Evolutionary conservation across 805 yeast species (phyloP).

Genomic region (Vanderwaltozyma yarrowii): DNA sequence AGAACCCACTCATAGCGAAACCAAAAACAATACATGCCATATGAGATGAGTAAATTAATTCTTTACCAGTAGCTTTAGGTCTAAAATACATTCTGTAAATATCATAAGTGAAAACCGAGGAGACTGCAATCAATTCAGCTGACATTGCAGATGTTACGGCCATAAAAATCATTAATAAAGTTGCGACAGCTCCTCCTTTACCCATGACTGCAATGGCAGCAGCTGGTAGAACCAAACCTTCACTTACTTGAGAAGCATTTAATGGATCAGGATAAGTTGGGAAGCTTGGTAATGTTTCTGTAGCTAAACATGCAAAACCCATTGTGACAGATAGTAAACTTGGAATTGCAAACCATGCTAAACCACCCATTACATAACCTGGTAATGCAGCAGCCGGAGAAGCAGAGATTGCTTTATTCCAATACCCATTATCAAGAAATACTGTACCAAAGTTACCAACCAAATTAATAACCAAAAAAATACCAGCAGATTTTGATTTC

Average conservation of each 20-base stretch:
- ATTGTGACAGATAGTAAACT: slow-evolving; percentile 71
- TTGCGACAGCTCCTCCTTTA: slow-evolving; percentile 78
- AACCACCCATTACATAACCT: slow-evolving; percentile 80
- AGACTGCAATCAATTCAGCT: slow-evolving; percentile 81
- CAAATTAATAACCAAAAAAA: slow-evolving; percentile 78
- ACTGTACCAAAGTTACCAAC: slow-evolving; percentile 89
- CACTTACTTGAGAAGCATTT: slow-evolving; percentile 56
- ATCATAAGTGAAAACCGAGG: slow-evolving; percentile 79
- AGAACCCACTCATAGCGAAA: slow-evolving; percentile 65
- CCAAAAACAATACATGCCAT: slow-evolving; percentile 50
- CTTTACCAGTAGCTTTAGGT: slow-evolving; percentile 68
- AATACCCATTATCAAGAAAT: slow-evolving; percentile 77
- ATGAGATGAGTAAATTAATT: slow-evolving; percentile 61
- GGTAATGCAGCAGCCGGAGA: slow-evolving; percentile 77
- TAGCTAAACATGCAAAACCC: slow-evolving; percentile 76
- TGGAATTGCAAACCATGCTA: slow-evolving; percentile 89
- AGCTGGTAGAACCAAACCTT: slow-evolving; percentile 63
- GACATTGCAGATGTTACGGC: slow-evolving; percentile 91
- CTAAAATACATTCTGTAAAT: slow-evolving; percentile 71
- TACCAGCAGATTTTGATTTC: slow-evolving; percentile 78
- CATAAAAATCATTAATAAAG: slow-evolving; percentile 73
- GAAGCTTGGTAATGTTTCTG: slow-evolving; percentile 60
- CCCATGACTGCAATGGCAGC: slow-evolving; percentile 81
- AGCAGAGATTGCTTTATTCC: slow-evolving; percentile 83
- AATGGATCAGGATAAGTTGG: slow-evolving; percentile 69